Evolutionary conservation across 2,329 filamentous ascomycete species (phyloP), one percentile per base, ranked within the genome.

Genomic region (Arthrobotrys sphaeroides): DNA sequence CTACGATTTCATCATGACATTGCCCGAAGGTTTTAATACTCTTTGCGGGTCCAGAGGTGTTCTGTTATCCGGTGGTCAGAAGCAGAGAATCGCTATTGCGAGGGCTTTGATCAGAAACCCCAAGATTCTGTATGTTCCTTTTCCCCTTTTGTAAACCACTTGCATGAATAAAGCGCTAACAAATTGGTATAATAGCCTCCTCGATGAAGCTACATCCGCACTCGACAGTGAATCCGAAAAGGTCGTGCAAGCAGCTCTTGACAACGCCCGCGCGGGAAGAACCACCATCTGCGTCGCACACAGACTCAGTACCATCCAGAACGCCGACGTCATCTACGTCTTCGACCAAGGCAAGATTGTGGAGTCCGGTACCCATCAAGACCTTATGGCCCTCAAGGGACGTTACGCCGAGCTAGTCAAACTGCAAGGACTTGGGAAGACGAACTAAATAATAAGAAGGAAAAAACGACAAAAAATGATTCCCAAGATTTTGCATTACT

Each of bases 221-320:
- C 84, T 96, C 2, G 93, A 93, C 81, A 90, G 88, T 0, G 90
- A 92, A 82, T 89, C 87, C 0, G 92, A 94, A 82, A 90, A 92
- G 80, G 89, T 93, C 0, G 92, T 95, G 33, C 91, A 95, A 83
- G 90, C 88, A 0, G 92, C 92, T 0, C 85, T 95, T 13, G 91
- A 97, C 82, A 89, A 89, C 77, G 93, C 93, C 1, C 90, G 92
- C 93, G 90, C 47, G 10, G 79, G 79, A 31, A 88, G 93, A 60
- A 96, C 93, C 5, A 98, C 94, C 0, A 95, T 99, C 77, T 94
- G 94, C 0, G 94, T 99, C 0, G 95, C 95, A 2, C 94, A 99
- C 83, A 87, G 95, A 22, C 84, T 99, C 4, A 93, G 73, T 31
- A 97, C 95, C 0, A 97, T 98, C 75, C 93, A 97, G 81, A 94